These are phyloP conservation scores for Blastocystis sp. DNA, from an alignment of 352 stramenopile species.

Conservation along the genomic window DNA sequence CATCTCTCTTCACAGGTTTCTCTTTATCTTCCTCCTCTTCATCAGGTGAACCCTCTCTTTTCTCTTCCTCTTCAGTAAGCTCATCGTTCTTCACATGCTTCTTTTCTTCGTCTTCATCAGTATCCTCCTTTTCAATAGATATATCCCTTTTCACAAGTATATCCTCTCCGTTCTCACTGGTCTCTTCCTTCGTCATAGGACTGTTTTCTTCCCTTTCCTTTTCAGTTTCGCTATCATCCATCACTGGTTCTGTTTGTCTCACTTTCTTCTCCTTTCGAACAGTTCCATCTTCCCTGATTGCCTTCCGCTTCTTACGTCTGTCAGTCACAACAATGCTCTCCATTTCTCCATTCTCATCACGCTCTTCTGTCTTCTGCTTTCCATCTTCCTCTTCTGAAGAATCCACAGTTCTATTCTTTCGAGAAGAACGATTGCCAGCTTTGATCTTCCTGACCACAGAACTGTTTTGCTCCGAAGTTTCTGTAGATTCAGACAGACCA, in stretches of 20 bases:
- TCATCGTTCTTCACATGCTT: neutral
- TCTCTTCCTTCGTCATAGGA: neutral
- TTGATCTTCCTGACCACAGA: neutral
- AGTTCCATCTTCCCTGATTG: neutral
- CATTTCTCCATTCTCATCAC: neutral
- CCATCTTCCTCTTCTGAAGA: neutral
- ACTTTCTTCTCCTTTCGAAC: neutral
- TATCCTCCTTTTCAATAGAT: neutral
- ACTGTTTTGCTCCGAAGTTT: neutral
- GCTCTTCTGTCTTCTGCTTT: slow-evolving; percentile 11
- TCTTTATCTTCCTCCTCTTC: slow-evolving; percentile 4
- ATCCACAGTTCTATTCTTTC: neutral
- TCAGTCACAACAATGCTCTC: neutral
- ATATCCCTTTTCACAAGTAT: neutral
- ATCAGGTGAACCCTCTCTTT: neutral
- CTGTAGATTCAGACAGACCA: neutral
- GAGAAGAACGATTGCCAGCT: neutral
- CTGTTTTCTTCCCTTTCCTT: neutral
- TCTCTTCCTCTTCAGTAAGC: neutral
- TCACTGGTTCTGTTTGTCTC: neutral
- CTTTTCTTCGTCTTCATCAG: neutral
- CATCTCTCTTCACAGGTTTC: neutral
- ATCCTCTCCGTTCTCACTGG: neutral
- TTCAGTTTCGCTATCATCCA: neutral
- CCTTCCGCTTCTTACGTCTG: neutral